Evolutionary conservation across 2,329 filamentous ascomycete species (phyloP), one percentile per base, ranked within the genome.

Genomic region (Cladorrhinum sp.): DNA sequence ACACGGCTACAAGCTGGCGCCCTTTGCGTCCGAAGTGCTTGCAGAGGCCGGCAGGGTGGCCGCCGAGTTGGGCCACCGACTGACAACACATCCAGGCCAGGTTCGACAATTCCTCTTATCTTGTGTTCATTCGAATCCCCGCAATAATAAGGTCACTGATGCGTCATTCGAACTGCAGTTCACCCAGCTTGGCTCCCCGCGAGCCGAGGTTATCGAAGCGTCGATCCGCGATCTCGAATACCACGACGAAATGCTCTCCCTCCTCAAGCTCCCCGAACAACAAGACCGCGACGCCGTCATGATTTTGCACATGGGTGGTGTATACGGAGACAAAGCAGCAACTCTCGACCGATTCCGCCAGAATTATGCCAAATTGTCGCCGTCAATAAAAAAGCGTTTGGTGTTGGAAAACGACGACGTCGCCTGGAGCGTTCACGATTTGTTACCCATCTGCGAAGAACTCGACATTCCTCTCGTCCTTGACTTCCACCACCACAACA

Each of bases 321-420:
- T 89, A 0, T 97, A 93, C 70, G 93, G 93, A 5, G 91, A 96
- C 72, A 98, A 96, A 73, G 78, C 74, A 9, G 90, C 89, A 0
- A 93, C 92, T 0, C 76, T 96, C 4, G 82, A 88, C 59, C 84
- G 93, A 1, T 96, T 96, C 73, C 82, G 88, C 23, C 76, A 86
- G 55, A 92, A 93, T 64, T 96, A 96, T 65, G 77, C 77, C 1
- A 79, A 72, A 1, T 73, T 96, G 0, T 83, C 90, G 0, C 80
- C 85, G 2, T 82, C 85, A 2, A 79, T 97, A 64, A 96, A 95
- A 75, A 84, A 85, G 4, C 85, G 93, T 0, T 76, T 98, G 0
- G 93, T 98, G 0, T 79, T 98, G 18, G 93, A 98, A 72, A 98
- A 98, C 65, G 93, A 97, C 73, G 93, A 98, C 71, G 91, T 98